phyloP scores from a whole-genome alignment of 148 eudicot genomes.

The Diospyros lotus region DNA sequence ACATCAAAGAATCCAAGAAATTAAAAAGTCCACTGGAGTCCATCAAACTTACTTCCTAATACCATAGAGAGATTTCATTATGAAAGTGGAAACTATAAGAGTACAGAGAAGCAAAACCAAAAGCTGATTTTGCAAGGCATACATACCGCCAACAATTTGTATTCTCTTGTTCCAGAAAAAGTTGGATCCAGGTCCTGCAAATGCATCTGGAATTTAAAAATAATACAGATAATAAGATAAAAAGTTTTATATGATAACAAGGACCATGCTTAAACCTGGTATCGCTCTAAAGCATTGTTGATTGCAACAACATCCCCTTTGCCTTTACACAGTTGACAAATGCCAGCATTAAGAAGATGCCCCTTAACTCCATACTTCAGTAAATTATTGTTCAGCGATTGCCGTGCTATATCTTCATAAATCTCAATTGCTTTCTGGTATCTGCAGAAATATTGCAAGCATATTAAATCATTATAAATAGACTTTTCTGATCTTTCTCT shows the following conservation, averaged over 20 bases:
- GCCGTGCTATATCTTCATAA: conserved; percentile 61
- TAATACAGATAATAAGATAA: neutral
- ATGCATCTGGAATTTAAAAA: conserved; percentile 3
- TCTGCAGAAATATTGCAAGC: conserved; percentile 27
- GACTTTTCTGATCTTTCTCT: neutral
- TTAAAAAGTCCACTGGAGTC: neutral
- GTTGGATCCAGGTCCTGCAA: conserved; percentile 57
- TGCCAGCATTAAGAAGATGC: conserved; percentile 81
- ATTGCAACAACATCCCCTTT: conserved; percentile 62
- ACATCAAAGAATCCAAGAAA: neutral
- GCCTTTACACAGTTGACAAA: conserved; percentile 80
- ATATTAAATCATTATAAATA: conserved; percentile 9
- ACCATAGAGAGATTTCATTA: neutral
- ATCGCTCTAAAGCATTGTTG: conserved; percentile 54
- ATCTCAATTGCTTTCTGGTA: conserved; percentile 60
- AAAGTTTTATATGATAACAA: neutral
- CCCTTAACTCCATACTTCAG: conserved; percentile 76
- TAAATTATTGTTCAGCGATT: conserved; percentile 52
- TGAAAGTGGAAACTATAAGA: neutral
- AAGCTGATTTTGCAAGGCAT: neutral
- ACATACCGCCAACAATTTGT: conserved; percentile 40
- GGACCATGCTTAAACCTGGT: conserved; percentile 40
- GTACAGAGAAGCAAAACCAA: neutral
- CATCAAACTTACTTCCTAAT: neutral
- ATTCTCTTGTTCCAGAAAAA: conserved; percentile 53